Base-by-base conservation (phyloP, 2,329 filamentous ascomycete genomes). In the Daldinia eschscholtzii region DNA sequence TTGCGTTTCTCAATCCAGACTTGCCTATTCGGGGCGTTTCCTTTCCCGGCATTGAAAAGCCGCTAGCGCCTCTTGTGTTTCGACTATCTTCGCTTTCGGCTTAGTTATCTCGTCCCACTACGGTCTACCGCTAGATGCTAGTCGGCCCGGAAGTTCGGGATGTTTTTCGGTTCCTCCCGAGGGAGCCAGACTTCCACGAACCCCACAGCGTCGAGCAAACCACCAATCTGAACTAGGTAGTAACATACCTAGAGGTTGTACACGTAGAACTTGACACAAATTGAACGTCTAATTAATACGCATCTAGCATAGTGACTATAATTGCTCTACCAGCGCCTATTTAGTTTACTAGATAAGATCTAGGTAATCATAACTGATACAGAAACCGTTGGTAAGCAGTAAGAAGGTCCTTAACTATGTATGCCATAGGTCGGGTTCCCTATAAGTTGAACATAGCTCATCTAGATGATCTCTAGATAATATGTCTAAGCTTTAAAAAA, bases 91-190 rank as follows among this genome's bases (percentile, higher is more conserved):
- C 46, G 2, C 28, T 52, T 52, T 33, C 6, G 46, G 46, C 26
- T 52, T 33, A 33, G 26, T 9, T 33, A 12, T 4, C 26, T 18
- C 12, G 46, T 12, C 13, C 46, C 46, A 18, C 46, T 3, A 7
- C 46, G 13, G 26, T 5, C 46, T 3, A 7, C 46, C 26, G 26
- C 6, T 33, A 30, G 26, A 33, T 10, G n/a, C 15, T 33, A 52
- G 6, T 52, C 15, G 46, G 46, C 7, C 46, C 46, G 46, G 46
- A 52, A 7, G 46, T 33, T 52, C 26, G 46, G 46, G 26, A 52
- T 33, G 44, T 48, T 48, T 4, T 13, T 50, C 46, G 46, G 46
- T 15, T 52, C 46, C 26, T 52, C 46, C 46, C 46, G 46, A 52
- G 46, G 15, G 23, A 26, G 13, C 23, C 44, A 23, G 44, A 28